phyloP scores from a whole-genome alignment of 2,329 filamentous ascomycete species.

The Xenoacremonium recifei region DNA sequence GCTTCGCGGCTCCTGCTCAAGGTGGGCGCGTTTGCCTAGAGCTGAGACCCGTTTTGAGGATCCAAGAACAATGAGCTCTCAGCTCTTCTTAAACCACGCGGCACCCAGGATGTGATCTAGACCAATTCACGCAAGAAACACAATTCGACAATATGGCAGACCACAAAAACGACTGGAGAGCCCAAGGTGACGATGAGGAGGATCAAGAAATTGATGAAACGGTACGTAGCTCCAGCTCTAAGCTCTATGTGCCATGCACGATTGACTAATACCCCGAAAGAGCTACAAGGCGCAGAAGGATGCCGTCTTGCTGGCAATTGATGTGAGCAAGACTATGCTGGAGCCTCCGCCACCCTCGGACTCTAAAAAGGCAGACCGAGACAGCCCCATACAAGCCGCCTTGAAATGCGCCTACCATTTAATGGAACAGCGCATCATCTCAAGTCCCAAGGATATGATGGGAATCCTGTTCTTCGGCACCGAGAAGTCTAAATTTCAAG shows the following conservation, averaged over 20 bases:
- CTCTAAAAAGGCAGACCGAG: constrained; percentile 73
- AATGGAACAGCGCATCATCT: constrained; percentile 98
- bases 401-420: constrained; percentile 91
- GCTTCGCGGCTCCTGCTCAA: constrained; percentile 19
- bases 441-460: constrained; percentile 96
- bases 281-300: constrained; percentile 91
- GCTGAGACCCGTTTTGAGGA: constrained; percentile 22
- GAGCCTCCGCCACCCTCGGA: constrained; percentile 59
- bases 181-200: constrained; percentile 65
- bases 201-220: constrained; percentile 59
- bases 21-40: constrained; percentile 32
- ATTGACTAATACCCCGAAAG: constrained; percentile 41
- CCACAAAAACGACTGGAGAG: constrained; percentile 42
- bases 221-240: constrained; percentile 43
- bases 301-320: constrained; percentile 96
- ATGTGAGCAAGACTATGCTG: constrained; percentile 88
- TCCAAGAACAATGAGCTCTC: constrained; percentile 18
- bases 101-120: constrained; percentile 16
- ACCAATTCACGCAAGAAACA: constrained; percentile 9
- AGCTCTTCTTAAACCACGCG: constrained; percentile 21
- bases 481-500: constrained; percentile 75
- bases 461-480: constrained; percentile 91
- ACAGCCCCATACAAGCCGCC: constrained; percentile 78
- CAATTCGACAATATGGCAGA: constrained; percentile 31
- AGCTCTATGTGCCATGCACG: constrained; percentile 4